phyloP scores from a whole-genome alignment of 225 moss, liverwort and hornwort genomes.

The Antitrichia curtipendula region DNA sequence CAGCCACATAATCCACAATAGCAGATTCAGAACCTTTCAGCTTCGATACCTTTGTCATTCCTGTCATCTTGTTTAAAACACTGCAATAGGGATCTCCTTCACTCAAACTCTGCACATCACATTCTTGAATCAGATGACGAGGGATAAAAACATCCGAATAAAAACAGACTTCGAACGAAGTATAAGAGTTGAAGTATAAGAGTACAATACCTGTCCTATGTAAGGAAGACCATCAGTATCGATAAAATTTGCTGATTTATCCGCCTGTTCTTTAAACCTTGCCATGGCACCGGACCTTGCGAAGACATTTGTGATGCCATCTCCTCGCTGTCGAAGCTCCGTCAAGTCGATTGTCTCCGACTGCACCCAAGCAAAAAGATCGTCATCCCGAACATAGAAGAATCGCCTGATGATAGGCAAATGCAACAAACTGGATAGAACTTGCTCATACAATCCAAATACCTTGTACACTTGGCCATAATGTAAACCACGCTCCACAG shows the following conservation, averaged over 20 bases:
- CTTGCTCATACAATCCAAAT: background rate
- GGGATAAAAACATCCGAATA: background rate
- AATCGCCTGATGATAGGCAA: background rate
- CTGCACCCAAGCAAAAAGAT: constrained; percentile 32
- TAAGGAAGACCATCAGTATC: constrained; percentile 89
- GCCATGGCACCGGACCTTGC: constrained; percentile 39
- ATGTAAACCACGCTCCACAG: constrained; percentile 88
- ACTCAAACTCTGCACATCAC: constrained; percentile 39
- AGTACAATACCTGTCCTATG: constrained; percentile 60
- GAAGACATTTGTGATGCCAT: constrained; percentile 82
- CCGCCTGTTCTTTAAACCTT: constrained; percentile 34
- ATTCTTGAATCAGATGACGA: background rate
- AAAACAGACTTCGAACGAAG: background rate
- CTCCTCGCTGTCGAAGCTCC: constrained; percentile 68
- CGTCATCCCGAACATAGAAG: background rate
- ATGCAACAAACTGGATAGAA: background rate
- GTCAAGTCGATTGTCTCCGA: constrained; percentile 85
- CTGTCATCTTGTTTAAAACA: constrained; percentile 80
- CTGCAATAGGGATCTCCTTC: constrained; percentile 88
- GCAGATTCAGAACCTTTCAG: constrained; percentile 81
- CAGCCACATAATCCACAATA: constrained; percentile 93
- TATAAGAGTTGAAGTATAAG: background rate
- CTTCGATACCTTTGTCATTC: constrained; percentile 54
- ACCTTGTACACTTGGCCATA: constrained; percentile 99
- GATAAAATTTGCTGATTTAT: constrained; percentile 43